These are phyloP conservation scores for Trichoderma brevicompactum DNA, from an alignment of 2,329 filamentous ascomycete species.

Conservation along the genomic window DNA sequence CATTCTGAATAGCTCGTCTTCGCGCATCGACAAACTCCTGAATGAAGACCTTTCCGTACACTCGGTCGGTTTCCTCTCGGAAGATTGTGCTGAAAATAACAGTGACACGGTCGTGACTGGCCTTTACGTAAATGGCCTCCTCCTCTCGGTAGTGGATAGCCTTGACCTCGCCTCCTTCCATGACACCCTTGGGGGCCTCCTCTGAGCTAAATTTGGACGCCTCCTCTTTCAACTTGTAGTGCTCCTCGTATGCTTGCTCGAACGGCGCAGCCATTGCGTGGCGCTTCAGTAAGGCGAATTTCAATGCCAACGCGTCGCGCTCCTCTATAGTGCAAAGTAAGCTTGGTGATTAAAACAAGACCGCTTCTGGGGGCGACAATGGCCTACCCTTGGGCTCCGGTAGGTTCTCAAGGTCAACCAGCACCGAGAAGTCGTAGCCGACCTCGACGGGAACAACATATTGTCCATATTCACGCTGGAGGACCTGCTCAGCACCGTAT, in stretches of 20 bases:
- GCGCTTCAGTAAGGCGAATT: constrained; percentile 90
- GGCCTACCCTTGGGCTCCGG: constrained; percentile 73
- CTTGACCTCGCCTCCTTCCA: constrained; percentile 90
- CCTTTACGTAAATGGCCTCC: constrained; percentile 98
- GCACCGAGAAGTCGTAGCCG: constrained; percentile 94
- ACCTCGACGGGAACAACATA: constrained; percentile 87
- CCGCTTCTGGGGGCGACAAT: not conserved
- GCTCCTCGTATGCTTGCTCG: constrained; percentile 93
- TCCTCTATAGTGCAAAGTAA: constrained; percentile 60
- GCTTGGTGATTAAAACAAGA: not conserved
- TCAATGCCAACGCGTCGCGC: constrained; percentile 81
- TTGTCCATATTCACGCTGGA: constrained; percentile 91
- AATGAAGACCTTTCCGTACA: constrained; percentile 97
- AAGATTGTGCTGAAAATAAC: constrained; percentile 99
- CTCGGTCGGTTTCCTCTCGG: constrained; percentile 93
- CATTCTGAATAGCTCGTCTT: constrained; percentile 94
- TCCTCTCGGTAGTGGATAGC: constrained; percentile 98
- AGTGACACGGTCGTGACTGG: constrained; percentile 94
- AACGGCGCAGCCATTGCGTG: constrained; percentile 99
- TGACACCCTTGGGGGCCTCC: constrained; percentile 86
- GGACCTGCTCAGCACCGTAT: constrained; percentile 89
- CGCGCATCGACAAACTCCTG: constrained; percentile 98
- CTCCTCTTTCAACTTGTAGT: constrained; percentile 82
- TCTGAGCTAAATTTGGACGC: constrained; percentile 92
- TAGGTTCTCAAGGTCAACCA: constrained; percentile 85